Evolutionary conservation across 2,329 filamentous ascomycete genomes (phyloP).

Genomic region (Colletotrichum cordylinicola): DNA sequence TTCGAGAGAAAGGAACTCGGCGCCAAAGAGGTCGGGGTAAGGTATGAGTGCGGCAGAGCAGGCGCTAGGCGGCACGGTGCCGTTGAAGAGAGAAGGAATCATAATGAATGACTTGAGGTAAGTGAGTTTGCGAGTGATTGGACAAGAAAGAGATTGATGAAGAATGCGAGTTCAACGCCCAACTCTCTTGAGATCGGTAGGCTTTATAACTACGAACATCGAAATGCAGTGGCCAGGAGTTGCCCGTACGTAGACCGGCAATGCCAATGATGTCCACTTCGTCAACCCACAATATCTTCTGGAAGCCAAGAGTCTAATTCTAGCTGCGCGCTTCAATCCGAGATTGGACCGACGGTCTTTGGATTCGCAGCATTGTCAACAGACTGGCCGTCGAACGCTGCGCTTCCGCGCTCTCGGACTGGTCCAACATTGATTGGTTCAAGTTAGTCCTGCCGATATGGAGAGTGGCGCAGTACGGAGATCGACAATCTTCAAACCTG

Average conservation of each 20-base stretch:
- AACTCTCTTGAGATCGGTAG: background rate
- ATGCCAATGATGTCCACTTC: background rate
- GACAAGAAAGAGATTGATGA: background rate
- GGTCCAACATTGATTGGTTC: background rate
- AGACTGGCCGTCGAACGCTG: background rate
- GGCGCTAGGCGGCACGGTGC: background rate
- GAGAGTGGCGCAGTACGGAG: background rate
- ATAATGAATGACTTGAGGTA: background rate
- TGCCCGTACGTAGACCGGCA: background rate
- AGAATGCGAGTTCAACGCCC: background rate
- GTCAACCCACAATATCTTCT: background rate
- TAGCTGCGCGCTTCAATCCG: fast-evolving
- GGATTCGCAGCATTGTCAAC: background rate
- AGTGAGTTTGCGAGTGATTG: background rate
- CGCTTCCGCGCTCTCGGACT: background rate
- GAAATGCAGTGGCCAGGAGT: background rate
- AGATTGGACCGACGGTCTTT: background rate
- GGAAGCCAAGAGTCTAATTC: background rate
- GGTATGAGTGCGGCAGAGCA: background rate
- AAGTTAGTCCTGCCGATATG: fast-evolving
- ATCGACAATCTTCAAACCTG: background rate
- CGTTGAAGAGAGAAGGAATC: background rate
- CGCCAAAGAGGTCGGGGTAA: background rate
- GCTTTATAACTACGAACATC: background rate
- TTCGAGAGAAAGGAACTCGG: background rate